Evolutionary conservation across 1,284 basidiomycete genomes (phyloP), one percentile per base, ranked within the genome.

Genomic region (Tylopilus sp.): DNA sequence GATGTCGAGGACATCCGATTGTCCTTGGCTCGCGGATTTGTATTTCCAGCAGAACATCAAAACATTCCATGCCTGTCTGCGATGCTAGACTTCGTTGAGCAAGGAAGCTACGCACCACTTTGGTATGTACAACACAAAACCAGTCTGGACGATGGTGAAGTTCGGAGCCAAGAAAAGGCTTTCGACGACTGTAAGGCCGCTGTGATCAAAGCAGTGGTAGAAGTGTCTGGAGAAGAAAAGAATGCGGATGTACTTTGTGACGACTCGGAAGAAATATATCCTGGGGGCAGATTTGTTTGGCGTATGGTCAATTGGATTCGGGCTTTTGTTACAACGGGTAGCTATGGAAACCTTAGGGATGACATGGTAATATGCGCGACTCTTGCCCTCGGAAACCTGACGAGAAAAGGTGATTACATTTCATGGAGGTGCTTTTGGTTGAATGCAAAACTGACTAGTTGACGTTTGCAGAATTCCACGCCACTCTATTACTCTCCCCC

Each of bases 131-230:
- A 67, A 52, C 65, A 75, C 5, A 63, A 70, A 48, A 56, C 56
- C 17, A 65, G 70, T 28, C 66, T 77, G 43, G 72, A 72, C 5
- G 75, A 77, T 22, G 59, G 68, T 29, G 81, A 83, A 43, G 67
- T 73, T 56, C 76, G 76, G 57, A 72, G 73, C 53, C 85, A 82
- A 70, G 79, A 86, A 62, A 91, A 91, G 37, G 77, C 79, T 0
- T 87, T 96, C 53, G 83, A 86, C 54, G 79, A 85, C 26, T 90
- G 89, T 70, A 98, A 96, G 74, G 89, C 86, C 1, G 88, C 87
- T 0, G 74, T 92, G 4, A 85, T 94, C 61, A 91, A 92, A 61
- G 83, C 86, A 1, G 79, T 97, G 17, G 92, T 98, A 14, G 90
- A 91, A 59, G 80, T 91, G 22, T 83, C 89, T 5, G 91, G 90